Base-by-base conservation (phyloP, 1,139 yeast species). In the Saccharomyces hybrid region DNA sequence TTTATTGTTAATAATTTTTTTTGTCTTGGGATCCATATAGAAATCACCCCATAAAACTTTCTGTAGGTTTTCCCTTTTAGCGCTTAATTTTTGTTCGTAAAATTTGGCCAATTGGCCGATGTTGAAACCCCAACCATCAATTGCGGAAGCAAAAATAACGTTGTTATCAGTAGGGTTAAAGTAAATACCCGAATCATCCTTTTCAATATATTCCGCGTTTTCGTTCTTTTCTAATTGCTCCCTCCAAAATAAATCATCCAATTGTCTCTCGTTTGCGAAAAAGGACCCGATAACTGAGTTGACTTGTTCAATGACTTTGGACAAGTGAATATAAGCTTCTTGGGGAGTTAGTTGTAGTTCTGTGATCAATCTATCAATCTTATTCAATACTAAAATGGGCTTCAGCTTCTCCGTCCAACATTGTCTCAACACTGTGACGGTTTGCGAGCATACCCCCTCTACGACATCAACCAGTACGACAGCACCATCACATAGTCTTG, bases 81-180 rank as follows among this genome's bases (percentile, higher is more conserved):
- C 86, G 0, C 96, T 97, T 41, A 93, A 74, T 64, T 89, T 90
- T 44, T 83, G 81, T 72, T 86, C 95, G 66, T 89, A 89, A 46
- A 95, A 83, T 56, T 87, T 84, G 5, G 97, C 88, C 72, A 93
- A 87, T 57, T 95, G 96, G 56, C 88, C 82, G 44, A 95, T 76
- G 51, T 90, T 87, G 70, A 95, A 95, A 0, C 98, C 99, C 99
- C 99, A 95, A 4, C 98, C 98, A 71, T 93, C 99, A 26, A 87
- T 76, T 0, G 99, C 99, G 46, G 96, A 85, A 0, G 96, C 91
- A 73, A 95, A 93, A 1, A 95, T 83, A 5, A 95, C 98, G 67
- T 95, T 95, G 68, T 91, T 90, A 64, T 81, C 80, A 53, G 87
- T 90, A 0, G 99, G 99, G 9, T 89, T 80, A 61, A 95, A 95